These are phyloP conservation scores for Aspergillus brunneoviolaceus DNA, from an alignment of 2,329 filamentous ascomycete species.

Conservation along the genomic window DNA sequence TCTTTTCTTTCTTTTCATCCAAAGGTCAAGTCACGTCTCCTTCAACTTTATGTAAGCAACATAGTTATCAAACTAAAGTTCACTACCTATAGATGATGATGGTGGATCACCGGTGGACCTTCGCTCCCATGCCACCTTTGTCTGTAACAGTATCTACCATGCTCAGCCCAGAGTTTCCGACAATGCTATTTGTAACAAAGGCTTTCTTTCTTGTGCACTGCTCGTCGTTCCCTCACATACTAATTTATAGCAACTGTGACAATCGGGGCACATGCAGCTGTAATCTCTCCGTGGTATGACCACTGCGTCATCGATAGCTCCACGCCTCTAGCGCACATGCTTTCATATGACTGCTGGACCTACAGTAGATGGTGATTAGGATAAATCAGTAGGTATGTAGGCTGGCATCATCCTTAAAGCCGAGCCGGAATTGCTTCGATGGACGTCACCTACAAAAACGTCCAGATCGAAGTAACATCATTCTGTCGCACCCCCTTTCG, in stretches of 20 bases:
- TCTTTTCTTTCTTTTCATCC: too few relatives aligned
- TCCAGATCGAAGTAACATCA: constrained; percentile 11
- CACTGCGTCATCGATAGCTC: background rate
- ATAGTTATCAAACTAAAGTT: too few relatives aligned
- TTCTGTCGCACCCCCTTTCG: constrained; percentile 19
- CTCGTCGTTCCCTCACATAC: background rate
- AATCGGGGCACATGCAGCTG: background rate
- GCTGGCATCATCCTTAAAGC: background rate
- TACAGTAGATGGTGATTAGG: background rate
- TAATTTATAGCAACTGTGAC: background rate
- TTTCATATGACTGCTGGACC: background rate
- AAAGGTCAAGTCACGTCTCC: too few relatives aligned
- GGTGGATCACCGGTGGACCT: background rate
- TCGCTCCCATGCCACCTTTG: constrained; percentile 18
- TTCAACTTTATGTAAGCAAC: too few relatives aligned
- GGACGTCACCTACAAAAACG: background rate
- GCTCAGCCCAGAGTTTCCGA: constrained; percentile 5
- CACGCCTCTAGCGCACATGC: background rate
- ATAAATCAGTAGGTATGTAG: background rate
- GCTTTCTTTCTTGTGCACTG: background rate
- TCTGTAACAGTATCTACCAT: constrained; percentile 21
- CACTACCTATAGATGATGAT: background rate
- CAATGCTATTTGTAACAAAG: constrained; percentile 14
- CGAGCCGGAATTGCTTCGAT: background rate
- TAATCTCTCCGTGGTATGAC: background rate